Base-by-base conservation (phyloP, 2,329 filamentous ascomycete genomes). In the Talaromyces sp. region DNA sequence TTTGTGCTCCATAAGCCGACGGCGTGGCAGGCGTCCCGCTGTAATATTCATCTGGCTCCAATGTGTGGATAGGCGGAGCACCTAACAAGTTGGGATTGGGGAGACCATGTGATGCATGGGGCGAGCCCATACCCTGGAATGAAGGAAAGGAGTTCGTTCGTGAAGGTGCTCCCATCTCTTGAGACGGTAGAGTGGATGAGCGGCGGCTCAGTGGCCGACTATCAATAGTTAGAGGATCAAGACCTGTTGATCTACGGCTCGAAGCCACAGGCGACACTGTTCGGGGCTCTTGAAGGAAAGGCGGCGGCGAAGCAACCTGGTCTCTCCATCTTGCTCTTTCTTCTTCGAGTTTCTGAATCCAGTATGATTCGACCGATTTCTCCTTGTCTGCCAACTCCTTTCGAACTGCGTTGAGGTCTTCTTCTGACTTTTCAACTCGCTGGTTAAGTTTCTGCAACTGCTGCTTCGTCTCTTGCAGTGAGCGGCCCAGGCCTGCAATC, bases 401-500 rank as follows among this genome's bases (percentile, higher is more conserved):
- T 65, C 81, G 82, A 1, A 84, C 78, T 62, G 90, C 85, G 33
- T 84, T 78, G 1, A 93, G 80, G 4, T 89, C 86, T 9, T 85
- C 81, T 71, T 95, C 86, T 9, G 89, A 72, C 66, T 79, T 79
- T 58, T 72, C 72, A 27, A 80, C 71, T 65, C 74, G 79, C 49
- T 78, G 75, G n/a, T 74, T 73, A n/a, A 79, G 68, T 65, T 74
- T 80, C 47, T 80, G 81, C 16, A 83, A 83, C 67, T 89, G 84
- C 69, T 89, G 85, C 24, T 88, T 83, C n/a, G 86, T 85, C 66
- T 85, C 84, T 68, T 88, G 87, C 3, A 96, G 79, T 16, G 83
- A 79, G 54, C 88, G 85, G 31, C 80, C 73, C 31, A 80, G 67
- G n/a, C 81, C 79, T 10, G 75, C 74, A 62, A 78, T 74, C 4